Evolutionary conservation across 352 stramenopile species (phyloP).

Genomic region (Poterioochromonas sp.): DNA sequence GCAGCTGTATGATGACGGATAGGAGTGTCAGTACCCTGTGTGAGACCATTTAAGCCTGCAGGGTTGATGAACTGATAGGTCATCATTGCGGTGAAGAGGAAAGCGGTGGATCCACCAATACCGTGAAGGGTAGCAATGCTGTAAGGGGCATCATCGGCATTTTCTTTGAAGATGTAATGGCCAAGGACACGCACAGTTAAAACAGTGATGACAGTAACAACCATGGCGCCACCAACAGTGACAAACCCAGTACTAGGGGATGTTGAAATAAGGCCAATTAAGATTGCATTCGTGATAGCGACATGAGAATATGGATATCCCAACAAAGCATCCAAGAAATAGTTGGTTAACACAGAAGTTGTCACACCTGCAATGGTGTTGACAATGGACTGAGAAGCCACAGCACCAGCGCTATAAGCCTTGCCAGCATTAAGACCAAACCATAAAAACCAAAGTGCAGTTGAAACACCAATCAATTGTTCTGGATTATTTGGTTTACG

Average conservation of each 20-base stretch:
- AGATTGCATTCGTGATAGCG: not conserved
- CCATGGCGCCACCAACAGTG: not conserved
- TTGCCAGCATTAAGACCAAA: slow-evolving; percentile 21
- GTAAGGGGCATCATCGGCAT: not conserved
- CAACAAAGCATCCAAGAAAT: not conserved
- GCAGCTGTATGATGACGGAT: not conserved
- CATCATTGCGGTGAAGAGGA: not conserved
- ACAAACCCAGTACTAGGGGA: not conserved
- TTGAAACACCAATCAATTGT: not conserved
- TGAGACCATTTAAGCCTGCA: not conserved
- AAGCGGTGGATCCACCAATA: not conserved
- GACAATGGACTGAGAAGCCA: slow-evolving; percentile 2
- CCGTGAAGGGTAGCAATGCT: not conserved
- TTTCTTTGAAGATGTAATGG: not conserved
- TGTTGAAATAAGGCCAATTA: not conserved
- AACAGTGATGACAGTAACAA: not conserved
- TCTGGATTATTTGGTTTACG: not conserved
- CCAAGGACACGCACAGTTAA: not conserved
- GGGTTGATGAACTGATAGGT: not conserved
- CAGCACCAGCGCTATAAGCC: not conserved
- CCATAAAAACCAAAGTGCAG: slow-evolving; percentile 1
- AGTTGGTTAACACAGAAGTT: not conserved
- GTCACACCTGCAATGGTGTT: not conserved
- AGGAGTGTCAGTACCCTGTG: not conserved
- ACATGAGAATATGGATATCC: not conserved